phyloP scores from a whole-genome alignment of 202 grass and related monocot genomes.

The Schoenoplectus tabernaemontani region DNA sequence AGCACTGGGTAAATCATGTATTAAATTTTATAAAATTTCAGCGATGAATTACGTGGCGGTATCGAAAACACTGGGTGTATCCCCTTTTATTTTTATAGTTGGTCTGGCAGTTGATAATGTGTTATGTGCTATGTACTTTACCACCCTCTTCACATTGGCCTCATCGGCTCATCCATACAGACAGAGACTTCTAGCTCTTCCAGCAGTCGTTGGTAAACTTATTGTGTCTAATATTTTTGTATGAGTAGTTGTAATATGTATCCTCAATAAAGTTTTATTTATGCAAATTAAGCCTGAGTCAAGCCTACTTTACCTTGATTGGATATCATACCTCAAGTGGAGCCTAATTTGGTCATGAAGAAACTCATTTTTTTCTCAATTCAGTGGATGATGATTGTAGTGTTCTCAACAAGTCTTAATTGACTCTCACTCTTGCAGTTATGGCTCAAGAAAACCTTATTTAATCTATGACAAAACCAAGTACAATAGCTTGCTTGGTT shows the following conservation, averaged over 20 bases:
- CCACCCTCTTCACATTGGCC: conserved; percentile 61
- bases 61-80: conserved; percentile 45
- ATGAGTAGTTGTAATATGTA: background rate
- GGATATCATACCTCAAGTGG: background rate
- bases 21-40: conserved; percentile 22
- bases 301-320: background rate
- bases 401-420: background rate
- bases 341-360: background rate
- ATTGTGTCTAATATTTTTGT: background rate
- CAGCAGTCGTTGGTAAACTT: conserved; percentile 18
- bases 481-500: conserved; percentile 71
- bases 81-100: conserved; percentile 58
- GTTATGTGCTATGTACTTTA: conserved; percentile 74
- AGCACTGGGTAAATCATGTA: too few relatives aligned
- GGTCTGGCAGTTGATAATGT: conserved; percentile 86
- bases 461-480: conserved; percentile 43
- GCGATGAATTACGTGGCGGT: conserved; percentile 81
- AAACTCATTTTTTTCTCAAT: too few relatives aligned
- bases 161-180: conserved; percentile 58
- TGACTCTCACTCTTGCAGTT: background rate
- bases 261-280: background rate
- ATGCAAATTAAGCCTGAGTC: background rate
- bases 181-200: conserved; percentile 29
- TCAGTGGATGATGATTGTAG: background rate
- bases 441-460: background rate